These are phyloP conservation scores for Pichia sp. DNA, from an alignment of 1,139 yeast genomes.

Conservation along the genomic window DNA sequence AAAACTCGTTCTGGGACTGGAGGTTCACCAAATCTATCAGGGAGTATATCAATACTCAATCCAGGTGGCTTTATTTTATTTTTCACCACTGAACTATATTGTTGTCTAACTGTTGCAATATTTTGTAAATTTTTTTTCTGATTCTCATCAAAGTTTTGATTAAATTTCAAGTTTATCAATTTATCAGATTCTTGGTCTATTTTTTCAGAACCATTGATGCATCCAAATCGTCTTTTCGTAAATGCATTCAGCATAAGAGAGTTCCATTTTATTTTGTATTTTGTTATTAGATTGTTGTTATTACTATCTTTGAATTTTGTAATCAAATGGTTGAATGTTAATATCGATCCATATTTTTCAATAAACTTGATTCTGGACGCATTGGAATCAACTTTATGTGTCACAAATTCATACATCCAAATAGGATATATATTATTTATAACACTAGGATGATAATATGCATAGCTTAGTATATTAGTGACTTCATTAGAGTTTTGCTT, in stretches of 20 bases:
- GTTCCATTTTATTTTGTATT: conserved; percentile 4
- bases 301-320: background rate
- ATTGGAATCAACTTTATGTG: background rate
- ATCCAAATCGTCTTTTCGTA: background rate
- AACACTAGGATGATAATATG: background rate
- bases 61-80: conserved; percentile 18
- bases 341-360: conserved; percentile 1
- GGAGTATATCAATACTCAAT: conserved; percentile 11
- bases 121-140: too few relatives aligned
- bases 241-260: too few relatives aligned
- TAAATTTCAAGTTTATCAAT: background rate
- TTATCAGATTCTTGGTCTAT: background rate
- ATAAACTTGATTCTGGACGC: conserved; percentile 3
- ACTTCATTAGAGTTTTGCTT: conserved; percentile 8
- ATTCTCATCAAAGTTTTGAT: too few relatives aligned
- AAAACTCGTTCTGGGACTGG: conserved; percentile 14
- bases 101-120: conserved; percentile 14
- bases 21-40: conserved; percentile 22
- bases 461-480: conserved; percentile 1
- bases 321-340: conserved; percentile 5
- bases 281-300: background rate
- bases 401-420: conserved; percentile 1
- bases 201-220: background rate
- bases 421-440: background rate
- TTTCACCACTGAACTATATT: conserved; percentile 12